A percentile compares a stretch with the other conserved stretches of the same genome.
Evolutionary conservation across 768 basidiomycete genomes (phyloP).

Genomic region (Tricholoma terreum): DNA sequence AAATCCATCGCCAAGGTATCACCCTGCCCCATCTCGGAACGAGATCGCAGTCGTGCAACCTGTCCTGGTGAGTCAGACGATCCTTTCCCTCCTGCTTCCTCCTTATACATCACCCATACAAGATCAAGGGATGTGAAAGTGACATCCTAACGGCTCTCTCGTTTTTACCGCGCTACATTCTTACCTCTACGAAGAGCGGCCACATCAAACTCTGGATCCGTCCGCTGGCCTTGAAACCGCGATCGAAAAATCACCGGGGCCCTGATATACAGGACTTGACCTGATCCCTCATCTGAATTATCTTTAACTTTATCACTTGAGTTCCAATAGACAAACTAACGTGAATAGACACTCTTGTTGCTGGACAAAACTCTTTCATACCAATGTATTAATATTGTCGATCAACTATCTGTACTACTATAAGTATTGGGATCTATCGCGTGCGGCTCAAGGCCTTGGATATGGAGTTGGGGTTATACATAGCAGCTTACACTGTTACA

Average conservation of each 20-base stretch:
- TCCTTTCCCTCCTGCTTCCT: background rate
- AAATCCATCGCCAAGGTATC: constrained; percentile 54
- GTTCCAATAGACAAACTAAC: background rate
- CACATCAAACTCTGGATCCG: constrained; percentile 84
- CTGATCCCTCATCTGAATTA: constrained; percentile 6
- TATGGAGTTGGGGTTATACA: too few species aligned
- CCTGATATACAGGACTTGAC: constrained; percentile 8
- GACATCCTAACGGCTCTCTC: constrained; percentile 73
- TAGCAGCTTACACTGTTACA: background rate
- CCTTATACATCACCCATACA: background rate
- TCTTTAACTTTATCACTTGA: background rate
- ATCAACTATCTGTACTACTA: too few species aligned
- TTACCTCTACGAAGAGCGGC: constrained; percentile 77
- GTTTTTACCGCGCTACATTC: constrained; percentile 74
- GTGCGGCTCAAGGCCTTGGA: too few species aligned
- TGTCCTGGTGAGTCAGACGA: constrained; percentile 59
- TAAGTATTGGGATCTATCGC: too few species aligned
- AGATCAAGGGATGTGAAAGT: constrained; percentile 81
- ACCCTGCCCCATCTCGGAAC: constrained; percentile 86
- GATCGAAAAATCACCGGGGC: constrained; percentile 17
- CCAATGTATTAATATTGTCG: too few species aligned
- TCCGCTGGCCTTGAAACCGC: constrained; percentile 53
- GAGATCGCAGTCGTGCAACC: constrained; percentile 91
- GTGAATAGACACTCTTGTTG: background rate
- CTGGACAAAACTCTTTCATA: background rate